Conservation (phyloP, 2,329 filamentous ascomycete genomes). For the Dothidotthia symphoricarpi region DNA sequence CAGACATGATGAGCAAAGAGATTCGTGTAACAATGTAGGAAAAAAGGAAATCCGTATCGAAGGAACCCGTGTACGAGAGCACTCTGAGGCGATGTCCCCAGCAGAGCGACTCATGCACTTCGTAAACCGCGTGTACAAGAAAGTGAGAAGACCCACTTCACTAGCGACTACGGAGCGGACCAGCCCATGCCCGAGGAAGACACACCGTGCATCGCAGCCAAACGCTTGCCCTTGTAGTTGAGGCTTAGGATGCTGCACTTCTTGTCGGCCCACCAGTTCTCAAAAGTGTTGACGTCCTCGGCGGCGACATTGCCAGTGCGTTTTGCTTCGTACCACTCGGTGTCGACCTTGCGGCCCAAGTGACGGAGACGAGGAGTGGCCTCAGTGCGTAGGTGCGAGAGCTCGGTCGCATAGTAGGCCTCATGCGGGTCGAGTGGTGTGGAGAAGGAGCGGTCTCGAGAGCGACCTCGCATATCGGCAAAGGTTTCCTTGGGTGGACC, state of each 20-base stretch:
- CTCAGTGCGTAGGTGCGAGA: conserved; percentile 42
- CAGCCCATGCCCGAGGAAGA: conserved; percentile 36
- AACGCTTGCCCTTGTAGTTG: conserved; percentile 30
- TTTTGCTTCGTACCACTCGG: conserved; percentile 36
- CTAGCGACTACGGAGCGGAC: conserved; percentile 36
- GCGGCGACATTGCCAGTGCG: conserved; percentile 14
- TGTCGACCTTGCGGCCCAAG: conserved; percentile 34
- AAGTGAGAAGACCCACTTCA: conserved; percentile 20
- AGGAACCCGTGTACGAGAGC: too few relatives aligned
- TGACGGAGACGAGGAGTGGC: conserved; percentile 48
- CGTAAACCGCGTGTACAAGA: conserved; percentile 9
- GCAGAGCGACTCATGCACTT: conserved; percentile 3
- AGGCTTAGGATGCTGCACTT: conserved; percentile 34
- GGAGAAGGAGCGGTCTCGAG: conserved; percentile 36
- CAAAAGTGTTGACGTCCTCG: conserved; percentile 35
- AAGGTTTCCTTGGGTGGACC: conserved; percentile 19
- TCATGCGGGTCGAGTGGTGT: conserved; percentile 37
- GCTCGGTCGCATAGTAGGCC: conserved; percentile 36
- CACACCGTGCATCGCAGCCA: conserved; percentile 26
- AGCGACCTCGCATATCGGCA: conserved; percentile 10
- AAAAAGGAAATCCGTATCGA: conserved; percentile 1
- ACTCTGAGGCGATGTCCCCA: background rate
- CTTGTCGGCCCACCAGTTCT: conserved; percentile 42
- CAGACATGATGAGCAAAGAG: conserved; percentile 3
- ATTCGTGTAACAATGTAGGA: conserved; percentile 7